These are phyloP conservation scores for Vanderwaltozyma tropicalis DNA, from an alignment of 805 yeast species.

Conservation along the genomic window DNA sequence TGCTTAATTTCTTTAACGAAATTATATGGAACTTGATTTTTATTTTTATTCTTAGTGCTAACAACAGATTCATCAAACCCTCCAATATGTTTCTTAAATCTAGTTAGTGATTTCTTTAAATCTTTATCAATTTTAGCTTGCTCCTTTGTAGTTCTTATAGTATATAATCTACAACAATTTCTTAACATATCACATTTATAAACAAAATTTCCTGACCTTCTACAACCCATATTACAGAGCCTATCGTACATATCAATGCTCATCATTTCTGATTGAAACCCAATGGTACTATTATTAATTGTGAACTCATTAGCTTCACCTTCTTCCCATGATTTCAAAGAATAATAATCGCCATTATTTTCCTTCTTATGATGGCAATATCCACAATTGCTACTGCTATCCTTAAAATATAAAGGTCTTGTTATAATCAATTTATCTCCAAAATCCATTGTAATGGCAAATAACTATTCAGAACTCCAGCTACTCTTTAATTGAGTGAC, in stretches of 20 bases:
- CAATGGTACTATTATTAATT: conserved; percentile 25
- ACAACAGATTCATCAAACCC: neutral
- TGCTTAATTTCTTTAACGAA: conserved; percentile 29
- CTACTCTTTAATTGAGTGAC: no score
- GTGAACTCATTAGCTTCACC: conserved; percentile 3
- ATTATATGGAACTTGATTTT: conserved; percentile 6
- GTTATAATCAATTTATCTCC: conserved; percentile 30
- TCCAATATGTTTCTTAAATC: conserved; percentile 33
- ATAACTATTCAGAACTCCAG: no score
- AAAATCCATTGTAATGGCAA: conserved; percentile 13
- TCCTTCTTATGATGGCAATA: conserved; percentile 52
- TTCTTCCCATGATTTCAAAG: conserved; percentile 30
- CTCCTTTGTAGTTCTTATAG: conserved; percentile 53
- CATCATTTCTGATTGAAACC: conserved; percentile 37
- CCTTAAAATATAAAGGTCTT: conserved; percentile 36
- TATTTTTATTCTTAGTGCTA: conserved; percentile 1
- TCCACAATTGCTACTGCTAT: conserved; percentile 45
- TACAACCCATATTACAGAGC: conserved; percentile 61
- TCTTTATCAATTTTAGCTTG: conserved; percentile 49
- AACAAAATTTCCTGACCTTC: conserved; percentile 65
- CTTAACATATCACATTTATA: conserved; percentile 59
- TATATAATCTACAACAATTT: conserved; percentile 69
- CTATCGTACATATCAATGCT: conserved; percentile 47
- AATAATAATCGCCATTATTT: conserved; percentile 29
- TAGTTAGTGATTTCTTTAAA: conserved; percentile 52